These are phyloP conservation scores for Lentinus brumalis DNA, from an alignment of 768 basidiomycete genomes.

Conservation along the genomic window DNA sequence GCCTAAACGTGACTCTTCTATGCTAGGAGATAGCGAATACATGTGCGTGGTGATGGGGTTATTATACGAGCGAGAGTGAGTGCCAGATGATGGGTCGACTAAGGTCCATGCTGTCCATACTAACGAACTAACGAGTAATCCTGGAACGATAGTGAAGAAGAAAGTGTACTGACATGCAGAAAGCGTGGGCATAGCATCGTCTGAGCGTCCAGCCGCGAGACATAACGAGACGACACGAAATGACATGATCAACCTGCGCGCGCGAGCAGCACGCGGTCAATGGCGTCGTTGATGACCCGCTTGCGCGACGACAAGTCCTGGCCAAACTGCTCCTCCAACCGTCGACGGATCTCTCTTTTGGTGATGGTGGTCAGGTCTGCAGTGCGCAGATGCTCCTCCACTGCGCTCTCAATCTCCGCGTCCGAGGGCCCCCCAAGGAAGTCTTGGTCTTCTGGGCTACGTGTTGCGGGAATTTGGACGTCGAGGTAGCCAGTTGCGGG, in stretches of 20 bases:
- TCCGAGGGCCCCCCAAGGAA: conserved; percentile 59
- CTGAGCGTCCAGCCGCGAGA: conserved; percentile 4
- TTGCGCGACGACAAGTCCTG: conserved; percentile 76
- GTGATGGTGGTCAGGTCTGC: conserved; percentile 91
- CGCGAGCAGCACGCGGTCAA: conserved; percentile 68
- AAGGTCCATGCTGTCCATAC: conserved; percentile 20
- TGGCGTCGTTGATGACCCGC: conserved; percentile 72
- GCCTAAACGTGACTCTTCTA: conserved; percentile 13
- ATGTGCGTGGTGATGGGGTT: conserved; percentile 6
- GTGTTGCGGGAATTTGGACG: conserved; percentile 57
- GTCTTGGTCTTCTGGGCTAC: conserved; percentile 56
- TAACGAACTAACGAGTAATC: conserved; percentile 1
- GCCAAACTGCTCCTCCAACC: conserved; percentile 81
- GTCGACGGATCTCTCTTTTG: conserved; percentile 85
- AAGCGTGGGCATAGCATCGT: conserved; percentile 12
- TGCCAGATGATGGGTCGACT: conserved; percentile 9
- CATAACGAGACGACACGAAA: not conserved
- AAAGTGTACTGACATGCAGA: conserved; percentile 9
- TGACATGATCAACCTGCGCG: conserved; percentile 36
- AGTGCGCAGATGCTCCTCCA: conserved; percentile 68
- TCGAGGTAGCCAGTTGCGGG: conserved; percentile 80
- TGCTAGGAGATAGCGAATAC: conserved; percentile 20
- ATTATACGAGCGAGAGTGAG: conserved; percentile 16
- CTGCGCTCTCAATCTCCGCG: conserved; percentile 70
- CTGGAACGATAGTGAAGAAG: conserved; percentile 8